Base-by-base conservation (phyloP, 148 eudicot genomes). In the Tetragonia tetragonoides region DNA sequence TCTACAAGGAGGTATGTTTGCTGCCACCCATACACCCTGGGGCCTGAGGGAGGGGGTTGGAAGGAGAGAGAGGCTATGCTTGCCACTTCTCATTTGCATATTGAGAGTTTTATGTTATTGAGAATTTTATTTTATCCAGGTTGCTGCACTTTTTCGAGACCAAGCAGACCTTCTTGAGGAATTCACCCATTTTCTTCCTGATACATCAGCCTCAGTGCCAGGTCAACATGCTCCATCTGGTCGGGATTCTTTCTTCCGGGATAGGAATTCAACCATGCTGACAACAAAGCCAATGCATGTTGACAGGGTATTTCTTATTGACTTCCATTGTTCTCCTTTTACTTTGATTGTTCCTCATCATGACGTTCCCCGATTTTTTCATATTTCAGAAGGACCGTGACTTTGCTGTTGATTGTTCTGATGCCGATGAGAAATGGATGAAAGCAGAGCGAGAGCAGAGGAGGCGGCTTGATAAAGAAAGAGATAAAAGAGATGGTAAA, bases 151-250 rank as follows among this genome's bases (percentile, higher is more conserved):
- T 77, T 90, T 95, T 84, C 80, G 75, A 40, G 89, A 90, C 59
- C 97, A 95, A 78, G 86, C 80, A 3, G 99, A 93, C 87, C 87
- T 95, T 84, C 91, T 95, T 53, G 96, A 89, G 14, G 97, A 95
- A 81, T 95, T 95, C 86, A 89, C 88, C 5, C 92, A 89, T 81
- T 93, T 95, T 81, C 88, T 95, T 61, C 99, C 97, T 24, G 97
- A 93, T 87, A 83, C 86, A 37, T 90, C 98, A 77, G 86, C 86
- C 49, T 66, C 92, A 41, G 85, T 86, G 68, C 77, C 89, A 75
- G 85, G 81, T 64, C 87, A 85, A 57, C 80, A 80, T 68, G 75
- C 86, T 84, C 82, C 90, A 79, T 76, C 85, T 84, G 91, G 78
- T 75, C 87, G 89, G 40, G 87, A 76, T 81, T 24, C 89, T 53